Conservation (phyloP, 176 grass and related monocot genomes). For the Oryza glaberrima region DNA sequence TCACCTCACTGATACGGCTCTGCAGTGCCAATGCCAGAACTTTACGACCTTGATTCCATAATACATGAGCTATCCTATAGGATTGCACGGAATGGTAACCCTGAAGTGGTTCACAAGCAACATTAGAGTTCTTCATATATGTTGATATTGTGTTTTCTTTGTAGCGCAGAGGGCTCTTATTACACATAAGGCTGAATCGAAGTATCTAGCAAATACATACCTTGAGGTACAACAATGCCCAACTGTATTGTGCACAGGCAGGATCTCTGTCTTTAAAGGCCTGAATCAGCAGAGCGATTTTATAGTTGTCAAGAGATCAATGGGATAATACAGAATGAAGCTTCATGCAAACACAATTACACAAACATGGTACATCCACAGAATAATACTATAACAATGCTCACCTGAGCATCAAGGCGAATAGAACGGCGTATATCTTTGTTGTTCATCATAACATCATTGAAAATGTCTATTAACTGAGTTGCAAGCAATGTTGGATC, state of each 20-base stretch:
- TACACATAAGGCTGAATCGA: neutral
- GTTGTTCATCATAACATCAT: conserved; percentile 91
- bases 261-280: conserved; percentile 98
- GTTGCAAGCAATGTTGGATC: conserved; percentile 91
- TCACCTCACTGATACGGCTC: conserved; percentile 97
- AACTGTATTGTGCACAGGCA: conserved; percentile 92
- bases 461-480: conserved; percentile 92
- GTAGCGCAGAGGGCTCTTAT: neutral
- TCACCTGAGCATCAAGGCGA: conserved; percentile 96
- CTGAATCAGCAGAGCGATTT: conserved; percentile 50
- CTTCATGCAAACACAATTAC: conserved; percentile 15
- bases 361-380: conserved; percentile 22
- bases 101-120: conserved; percentile 47
- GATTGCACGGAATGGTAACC: conserved; percentile 97
- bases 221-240: conserved; percentile 96
- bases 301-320: conserved; percentile 19
- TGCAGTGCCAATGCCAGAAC: conserved; percentile 95
- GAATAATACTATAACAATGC: neutral
- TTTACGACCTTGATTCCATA: conserved; percentile 95
- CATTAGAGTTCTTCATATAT: neutral
- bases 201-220: conserved; percentile 34
- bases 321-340: conserved; percentile 25
- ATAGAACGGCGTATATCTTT: conserved; percentile 77
- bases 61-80: conserved; percentile 88
- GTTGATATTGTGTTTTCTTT: neutral